A percentile compares a stretch with the other conserved stretches of the same genome.
These are phyloP conservation scores for Phytophthora pistaciae DNA, from an alignment of 352 stramenopile species.

Conservation along the genomic window DNA sequence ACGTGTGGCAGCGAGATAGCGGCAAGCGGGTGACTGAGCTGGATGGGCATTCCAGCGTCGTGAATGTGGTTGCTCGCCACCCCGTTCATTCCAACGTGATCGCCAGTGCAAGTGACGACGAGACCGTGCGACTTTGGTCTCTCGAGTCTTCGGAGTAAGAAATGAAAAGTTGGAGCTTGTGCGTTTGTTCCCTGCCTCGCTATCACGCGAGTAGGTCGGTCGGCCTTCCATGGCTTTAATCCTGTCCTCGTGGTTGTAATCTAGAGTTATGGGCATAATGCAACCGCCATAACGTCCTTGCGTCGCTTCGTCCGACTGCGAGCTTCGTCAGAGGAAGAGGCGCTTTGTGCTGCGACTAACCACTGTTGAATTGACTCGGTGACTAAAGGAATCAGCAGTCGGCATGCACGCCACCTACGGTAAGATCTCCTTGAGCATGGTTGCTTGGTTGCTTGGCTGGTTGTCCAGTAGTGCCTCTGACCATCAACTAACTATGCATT, in stretches of 20 bases:
- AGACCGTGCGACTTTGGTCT: conserved; percentile 65
- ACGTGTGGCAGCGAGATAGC: conserved; percentile 69
- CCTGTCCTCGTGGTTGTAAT: background rate
- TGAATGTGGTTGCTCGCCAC: conserved; percentile 76
- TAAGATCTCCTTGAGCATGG: conserved; percentile 2
- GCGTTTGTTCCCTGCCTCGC: conserved; percentile 7
- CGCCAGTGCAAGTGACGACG: conserved; percentile 79
- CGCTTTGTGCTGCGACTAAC: background rate
- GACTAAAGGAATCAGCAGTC: background rate
- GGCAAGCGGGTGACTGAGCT: conserved; percentile 49
- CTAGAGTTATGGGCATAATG: background rate
- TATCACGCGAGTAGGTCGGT: background rate
- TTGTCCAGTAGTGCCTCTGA: background rate
- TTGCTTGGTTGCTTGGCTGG: background rate
- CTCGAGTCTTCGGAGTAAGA: conserved; percentile 37
- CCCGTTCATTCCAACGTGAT: conserved; percentile 60
- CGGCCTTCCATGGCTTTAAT: background rate
- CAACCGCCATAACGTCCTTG: conserved; percentile 6
- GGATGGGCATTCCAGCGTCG: conserved; percentile 67
- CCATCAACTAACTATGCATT: background rate
- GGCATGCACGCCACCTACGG: conserved; percentile 32
- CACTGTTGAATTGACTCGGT: background rate
- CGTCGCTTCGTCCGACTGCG: conserved; percentile 20
- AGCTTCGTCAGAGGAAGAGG: background rate
- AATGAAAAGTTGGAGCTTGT: background rate